Evolutionary conservation across 176 grass and related monocot genomes (phyloP).

Genomic region (Oryza nivara): DNA sequence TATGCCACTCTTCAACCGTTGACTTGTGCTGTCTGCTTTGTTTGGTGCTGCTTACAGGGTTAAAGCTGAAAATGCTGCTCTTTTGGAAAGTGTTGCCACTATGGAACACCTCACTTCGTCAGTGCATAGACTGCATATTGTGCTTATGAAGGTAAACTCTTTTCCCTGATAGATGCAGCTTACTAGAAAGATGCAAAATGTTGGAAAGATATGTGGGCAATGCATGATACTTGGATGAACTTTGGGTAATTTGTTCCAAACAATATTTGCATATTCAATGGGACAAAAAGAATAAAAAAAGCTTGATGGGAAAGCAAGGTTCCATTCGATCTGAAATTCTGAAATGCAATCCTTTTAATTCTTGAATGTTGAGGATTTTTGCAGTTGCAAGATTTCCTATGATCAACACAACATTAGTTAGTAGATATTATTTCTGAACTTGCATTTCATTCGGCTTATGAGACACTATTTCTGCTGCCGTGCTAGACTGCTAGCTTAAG

Average conservation of each 20-base stretch:
- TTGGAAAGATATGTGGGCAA: conserved; percentile 15
- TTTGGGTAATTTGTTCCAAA: conserved; percentile 5
- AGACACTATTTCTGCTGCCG: neutral
- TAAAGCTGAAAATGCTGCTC: conserved; percentile 83
- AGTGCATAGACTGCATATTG: conserved; percentile 73
- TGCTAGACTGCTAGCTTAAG: neutral
- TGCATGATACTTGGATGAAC: conserved; percentile 2
- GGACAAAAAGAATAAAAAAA: neutral
- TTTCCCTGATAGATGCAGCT: neutral
- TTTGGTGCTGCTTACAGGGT: conserved; percentile 59
- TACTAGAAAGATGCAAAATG: neutral
- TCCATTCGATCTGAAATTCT: neutral
- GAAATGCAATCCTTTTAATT: neutral
- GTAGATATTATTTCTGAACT: neutral
- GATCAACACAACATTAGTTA: neutral
- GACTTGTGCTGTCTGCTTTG: conserved; percentile 19
- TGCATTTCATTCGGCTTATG: neutral
- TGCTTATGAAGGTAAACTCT: conserved; percentile 72
- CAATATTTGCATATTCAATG: neutral
- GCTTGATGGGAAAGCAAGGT: neutral
- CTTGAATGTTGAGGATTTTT: neutral
- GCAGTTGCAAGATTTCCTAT: neutral
- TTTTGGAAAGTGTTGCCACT: conserved; percentile 75
- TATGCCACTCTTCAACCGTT: neutral
- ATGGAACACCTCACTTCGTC: conserved; percentile 80